Evolutionary conservation across 164 flowering plant genomes (phyloP), one percentile per base, ranked within the genome.

Genomic region (Berberis vulgaris): DNA sequence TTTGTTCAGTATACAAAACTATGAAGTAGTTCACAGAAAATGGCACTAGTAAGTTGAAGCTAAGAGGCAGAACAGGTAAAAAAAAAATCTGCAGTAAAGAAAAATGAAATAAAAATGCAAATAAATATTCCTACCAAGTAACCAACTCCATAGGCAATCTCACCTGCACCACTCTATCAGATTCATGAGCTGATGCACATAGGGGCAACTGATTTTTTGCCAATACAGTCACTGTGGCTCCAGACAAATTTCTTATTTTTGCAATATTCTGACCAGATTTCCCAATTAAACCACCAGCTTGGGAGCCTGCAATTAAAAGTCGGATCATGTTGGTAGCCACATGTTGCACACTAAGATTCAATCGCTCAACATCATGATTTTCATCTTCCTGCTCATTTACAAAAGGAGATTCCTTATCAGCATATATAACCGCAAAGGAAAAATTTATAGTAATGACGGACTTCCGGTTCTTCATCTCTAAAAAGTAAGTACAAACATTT

Each of bases 131-230:
- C 55, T 40, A 43, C 2, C 47, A 26, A 43, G 41, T 7, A 69
- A 59, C 40, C 52, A 42, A 54, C 39, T 39, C 5, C 4, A 47
- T 55, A 44, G 45, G 65, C 41, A 63, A 64, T 12, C 68, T 70
- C 45, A 92, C 96, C 91, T 89, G 96, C 11, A 92, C 88, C 63
- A 92, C 74, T 55, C 96, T 85, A 77, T 92, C 98, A 71, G 95
- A 89, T 71, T 89, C 92, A 76, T 79, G 83, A 41, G 92, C 89
- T 77, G 98, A 91, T 54, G 98, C 98, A 76, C 95, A 92, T 10
- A 83, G 54, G 64, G 96, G 91, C 74, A 92, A 72, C 76, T 87
- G 96, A 69, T 79, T 86, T 68, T 81, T 87, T 57, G 86, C 82
- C 60, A 87, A 79, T 69, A 92, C 72, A 57, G 79, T 67, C 41